Conservation (phyloP, 1,139 yeast species). For the Lipomyces yarrowii region DNA sequence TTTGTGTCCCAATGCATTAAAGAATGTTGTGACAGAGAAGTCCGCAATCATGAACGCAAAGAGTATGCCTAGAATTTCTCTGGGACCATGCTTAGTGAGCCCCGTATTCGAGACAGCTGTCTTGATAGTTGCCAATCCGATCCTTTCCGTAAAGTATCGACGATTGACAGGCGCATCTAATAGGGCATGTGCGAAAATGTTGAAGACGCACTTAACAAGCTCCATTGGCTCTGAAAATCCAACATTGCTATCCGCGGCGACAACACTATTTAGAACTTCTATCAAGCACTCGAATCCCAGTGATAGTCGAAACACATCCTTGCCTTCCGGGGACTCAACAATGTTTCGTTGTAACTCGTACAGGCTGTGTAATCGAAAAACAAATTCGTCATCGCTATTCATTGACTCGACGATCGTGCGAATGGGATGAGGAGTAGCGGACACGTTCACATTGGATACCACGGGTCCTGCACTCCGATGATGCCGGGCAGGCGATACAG, state of each 20-base stretch:
- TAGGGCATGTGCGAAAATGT: conserved; percentile 30
- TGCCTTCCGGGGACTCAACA: conserved; percentile 30
- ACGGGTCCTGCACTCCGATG: conserved; percentile 19
- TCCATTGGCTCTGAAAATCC: conserved; percentile 31
- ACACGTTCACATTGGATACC: conserved; percentile 25
- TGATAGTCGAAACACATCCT: conserved; percentile 30
- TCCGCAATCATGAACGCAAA: conserved; percentile 29
- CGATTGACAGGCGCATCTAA: conserved; percentile 16
- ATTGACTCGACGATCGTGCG: conserved; percentile 27
- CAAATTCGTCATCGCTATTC: conserved; percentile 24
- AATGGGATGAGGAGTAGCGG: conserved; percentile 28
- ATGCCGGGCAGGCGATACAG: conserved; percentile 24
- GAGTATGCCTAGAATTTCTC: conserved; percentile 27
- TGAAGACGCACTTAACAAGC: conserved; percentile 29
- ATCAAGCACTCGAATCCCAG: conserved; percentile 31
- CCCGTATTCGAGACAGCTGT: conserved; percentile 10
- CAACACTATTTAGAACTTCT: conserved; percentile 21
- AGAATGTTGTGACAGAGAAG: conserved; percentile 29
- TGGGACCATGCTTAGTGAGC: conserved; percentile 14
- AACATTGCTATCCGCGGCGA: conserved; percentile 10
- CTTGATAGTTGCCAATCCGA: conserved; percentile 10
- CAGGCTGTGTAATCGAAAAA: conserved; percentile 20
- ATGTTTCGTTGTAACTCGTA: conserved; percentile 31
- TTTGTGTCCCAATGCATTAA: conserved; percentile 25
- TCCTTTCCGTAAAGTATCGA: conserved; percentile 25